A percentile compares a stretch with the other conserved stretches of the same genome.
Conservation (phyloP, 768 basidiomycete species). For the Strobilomyces confusus region DNA sequence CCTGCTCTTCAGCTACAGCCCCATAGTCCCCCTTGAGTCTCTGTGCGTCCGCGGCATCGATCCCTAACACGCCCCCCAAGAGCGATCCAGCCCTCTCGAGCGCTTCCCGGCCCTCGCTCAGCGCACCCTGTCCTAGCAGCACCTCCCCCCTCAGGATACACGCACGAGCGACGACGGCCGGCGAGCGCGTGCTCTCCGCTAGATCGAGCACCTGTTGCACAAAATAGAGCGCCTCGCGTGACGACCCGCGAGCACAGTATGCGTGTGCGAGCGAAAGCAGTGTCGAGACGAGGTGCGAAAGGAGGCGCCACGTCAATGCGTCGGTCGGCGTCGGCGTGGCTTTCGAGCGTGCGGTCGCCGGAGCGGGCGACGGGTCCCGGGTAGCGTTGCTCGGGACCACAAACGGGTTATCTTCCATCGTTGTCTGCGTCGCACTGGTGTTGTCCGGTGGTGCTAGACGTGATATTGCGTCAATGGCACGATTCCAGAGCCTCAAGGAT, state of each 20-base stretch:
- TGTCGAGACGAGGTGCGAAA: constrained; percentile 64
- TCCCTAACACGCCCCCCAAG: constrained; percentile 44
- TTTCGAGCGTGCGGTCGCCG: constrained; percentile 7
- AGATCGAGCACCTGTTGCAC: constrained; percentile 72
- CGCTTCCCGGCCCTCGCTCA: constrained; percentile 53
- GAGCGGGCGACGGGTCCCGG: constrained; percentile 19
- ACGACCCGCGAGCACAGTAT: constrained; percentile 73
- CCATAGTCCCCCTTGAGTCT: constrained; percentile 55
- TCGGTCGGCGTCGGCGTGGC: constrained; percentile 36
- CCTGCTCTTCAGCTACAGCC: constrained; percentile 23
- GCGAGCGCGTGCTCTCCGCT: constrained; percentile 63
- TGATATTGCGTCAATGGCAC: constrained; percentile 64
- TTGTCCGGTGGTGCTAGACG: constrained; percentile 47
- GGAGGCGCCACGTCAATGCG: constrained; percentile 71
- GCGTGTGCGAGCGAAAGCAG: constrained; percentile 61
- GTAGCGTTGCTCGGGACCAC: constrained; percentile 38
- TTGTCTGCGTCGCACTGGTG: constrained; percentile 20
- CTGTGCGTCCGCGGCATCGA: constrained; percentile 56
- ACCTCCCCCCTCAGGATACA: constrained; percentile 67
- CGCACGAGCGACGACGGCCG: constrained; percentile 62
- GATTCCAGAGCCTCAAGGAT: constrained; percentile 75
- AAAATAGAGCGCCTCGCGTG: constrained; percentile 83
- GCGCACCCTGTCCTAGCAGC: constrained; percentile 55
- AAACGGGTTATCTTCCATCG: constrained; percentile 52
- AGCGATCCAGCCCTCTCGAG: constrained; percentile 49